These are phyloP conservation scores for Fusarium sp. DNA, from an alignment of 2,329 filamentous ascomycete genomes.

Conservation along the genomic window DNA sequence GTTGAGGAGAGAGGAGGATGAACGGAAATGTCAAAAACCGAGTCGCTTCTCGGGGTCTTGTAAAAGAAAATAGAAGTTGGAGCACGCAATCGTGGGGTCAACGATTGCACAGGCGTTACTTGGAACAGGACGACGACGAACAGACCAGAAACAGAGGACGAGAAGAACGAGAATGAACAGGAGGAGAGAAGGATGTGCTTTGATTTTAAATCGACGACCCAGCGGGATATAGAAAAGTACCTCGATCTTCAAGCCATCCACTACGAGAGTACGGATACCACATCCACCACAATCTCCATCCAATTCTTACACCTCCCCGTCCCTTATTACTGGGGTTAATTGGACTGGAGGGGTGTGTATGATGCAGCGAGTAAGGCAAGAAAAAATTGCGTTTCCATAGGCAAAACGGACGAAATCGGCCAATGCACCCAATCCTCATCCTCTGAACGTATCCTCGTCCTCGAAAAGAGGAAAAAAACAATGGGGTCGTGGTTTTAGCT, in stretches of 20 bases:
- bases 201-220: constrained; percentile 33
- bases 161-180: constrained; percentile 9
- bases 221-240: constrained; percentile 14
- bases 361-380: constrained; percentile 5
- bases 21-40: constrained; percentile 12
- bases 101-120: constrained; percentile 33
- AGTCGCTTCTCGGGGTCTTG: constrained; percentile 18
- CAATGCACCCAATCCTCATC: constrained; percentile 22
- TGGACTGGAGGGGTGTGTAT: constrained; percentile 24
- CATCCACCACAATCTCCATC: constrained; percentile 9
- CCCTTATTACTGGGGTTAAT: constrained; percentile 28
- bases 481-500: constrained; percentile 42
- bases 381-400: constrained; percentile 41
- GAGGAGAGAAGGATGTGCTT: constrained; percentile 13
- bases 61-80: constrained; percentile 22
- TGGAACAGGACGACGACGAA: constrained; percentile 7
- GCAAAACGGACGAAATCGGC: constrained; percentile 37
- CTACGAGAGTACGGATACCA: constrained; percentile 14
- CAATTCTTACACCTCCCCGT: constrained; percentile 31
- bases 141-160: constrained; percentile 19
- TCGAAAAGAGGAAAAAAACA: constrained; percentile 37
- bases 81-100: constrained; percentile 48
- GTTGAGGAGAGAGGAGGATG: not conserved
- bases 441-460: constrained; percentile 22
- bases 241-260: constrained; percentile 28